phyloP scores from a whole-genome alignment of 2,329 filamentous ascomycete species.

The Trichoderma atroviride region DNA sequence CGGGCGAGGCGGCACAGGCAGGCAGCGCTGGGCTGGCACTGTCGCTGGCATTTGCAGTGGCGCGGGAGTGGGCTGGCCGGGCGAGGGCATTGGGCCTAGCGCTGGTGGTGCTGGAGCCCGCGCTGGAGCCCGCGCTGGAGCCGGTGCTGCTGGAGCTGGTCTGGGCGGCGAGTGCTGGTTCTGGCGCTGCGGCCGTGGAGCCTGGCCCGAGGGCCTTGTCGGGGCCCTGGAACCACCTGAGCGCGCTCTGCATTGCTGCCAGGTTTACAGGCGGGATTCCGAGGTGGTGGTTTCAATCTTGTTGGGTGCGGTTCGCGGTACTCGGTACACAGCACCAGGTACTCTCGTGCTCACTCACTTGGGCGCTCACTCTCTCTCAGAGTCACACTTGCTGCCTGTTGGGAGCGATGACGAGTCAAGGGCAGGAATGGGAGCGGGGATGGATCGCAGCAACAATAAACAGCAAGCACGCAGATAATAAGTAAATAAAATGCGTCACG shows the following conservation, averaged over 20 bases:
- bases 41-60: constrained; percentile 27
- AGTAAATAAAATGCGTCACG: background rate
- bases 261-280: background rate
- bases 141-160: constrained; percentile 10
- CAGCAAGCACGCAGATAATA: background rate
- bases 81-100: constrained; percentile 23
- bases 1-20: constrained; percentile 28
- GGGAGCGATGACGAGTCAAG: background rate
- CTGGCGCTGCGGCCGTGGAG: constrained; percentile 10
- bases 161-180: background rate
- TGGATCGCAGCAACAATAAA: background rate
- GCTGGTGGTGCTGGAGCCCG: constrained; percentile 12
- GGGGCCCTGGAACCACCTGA: constrained; percentile 38
- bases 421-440: background rate
- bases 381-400: background rate
- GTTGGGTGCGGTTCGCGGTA: background rate
- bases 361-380: background rate
- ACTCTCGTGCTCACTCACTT: background rate
- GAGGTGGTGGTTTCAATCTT: background rate
- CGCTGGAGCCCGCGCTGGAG: constrained; percentile 22
- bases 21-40: constrained; percentile 27
- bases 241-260: constrained; percentile 31
- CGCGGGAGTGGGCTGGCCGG: constrained; percentile 22
- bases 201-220: constrained; percentile 28
- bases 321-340: background rate